phyloP scores from a whole-genome alignment of 2,329 filamentous ascomycete genomes.

The Pseudocercospora macadamiae region DNA sequence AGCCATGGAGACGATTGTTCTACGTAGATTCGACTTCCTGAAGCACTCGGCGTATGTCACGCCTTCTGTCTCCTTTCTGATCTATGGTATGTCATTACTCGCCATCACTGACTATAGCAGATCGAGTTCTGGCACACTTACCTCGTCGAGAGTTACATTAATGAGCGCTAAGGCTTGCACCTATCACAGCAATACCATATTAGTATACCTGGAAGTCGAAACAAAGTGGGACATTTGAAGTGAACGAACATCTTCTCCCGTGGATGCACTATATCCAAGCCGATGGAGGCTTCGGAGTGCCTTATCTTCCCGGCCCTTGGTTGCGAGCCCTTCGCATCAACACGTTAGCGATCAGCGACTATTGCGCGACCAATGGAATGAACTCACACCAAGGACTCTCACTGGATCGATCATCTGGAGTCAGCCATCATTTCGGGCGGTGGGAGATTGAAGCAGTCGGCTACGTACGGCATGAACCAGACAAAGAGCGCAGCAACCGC shows the following conservation, averaged over 20 bases:
- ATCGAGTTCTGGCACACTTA: no score
- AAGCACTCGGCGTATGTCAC: slow-evolving; percentile 48
- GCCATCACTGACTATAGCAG: no score
- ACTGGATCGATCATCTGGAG: no score
- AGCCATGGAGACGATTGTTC: slow-evolving; percentile 45
- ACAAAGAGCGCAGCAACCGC: slow-evolving; percentile 35
- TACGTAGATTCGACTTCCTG: slow-evolving; percentile 43
- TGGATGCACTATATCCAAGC: slow-evolving; percentile 27
- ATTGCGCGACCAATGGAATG: neutral
- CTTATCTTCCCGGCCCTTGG: slow-evolving; percentile 12
- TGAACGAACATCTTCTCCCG: slow-evolving; percentile 15
- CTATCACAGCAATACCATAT: neutral
- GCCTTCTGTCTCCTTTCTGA: slow-evolving; percentile 41
- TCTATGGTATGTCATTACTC: no score
- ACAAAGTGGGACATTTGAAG: no score
- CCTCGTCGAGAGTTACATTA: slow-evolving; percentile 40
- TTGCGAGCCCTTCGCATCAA: slow-evolving; percentile 10
- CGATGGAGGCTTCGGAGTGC: slow-evolving; percentile 27
- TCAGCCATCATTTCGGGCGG: no score
- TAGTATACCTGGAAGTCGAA: no score
- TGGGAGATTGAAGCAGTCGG: no score
- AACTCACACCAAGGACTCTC: slow-evolving; percentile 18
- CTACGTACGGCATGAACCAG: slow-evolving; percentile 36
- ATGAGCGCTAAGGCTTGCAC: slow-evolving; percentile 30
- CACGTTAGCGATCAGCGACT: neutral